A percentile compares a stretch with the other conserved stretches of the same genome.
Evolutionary conservation across 169 alveolate genomes (phyloP).

Genomic region (Plasmodium knowlesi): DNA sequence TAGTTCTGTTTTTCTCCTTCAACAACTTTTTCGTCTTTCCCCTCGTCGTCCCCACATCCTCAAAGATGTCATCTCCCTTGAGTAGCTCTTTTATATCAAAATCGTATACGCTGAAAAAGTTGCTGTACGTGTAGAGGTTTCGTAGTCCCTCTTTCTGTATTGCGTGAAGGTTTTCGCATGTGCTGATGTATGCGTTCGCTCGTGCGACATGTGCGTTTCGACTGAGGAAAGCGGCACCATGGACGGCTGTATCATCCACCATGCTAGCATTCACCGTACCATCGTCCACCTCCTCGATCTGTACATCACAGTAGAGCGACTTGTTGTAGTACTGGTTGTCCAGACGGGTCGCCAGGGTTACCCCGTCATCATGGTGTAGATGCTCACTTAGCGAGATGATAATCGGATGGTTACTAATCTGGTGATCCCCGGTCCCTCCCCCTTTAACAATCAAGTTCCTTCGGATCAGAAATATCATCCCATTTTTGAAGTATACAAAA

Average conservation of each 20-base stretch:
- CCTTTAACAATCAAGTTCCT: slow-evolving; percentile 16
- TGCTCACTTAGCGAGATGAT: background rate
- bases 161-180: slow-evolving; percentile 10
- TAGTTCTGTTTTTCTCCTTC: background rate
- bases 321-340: slow-evolving; percentile 22
- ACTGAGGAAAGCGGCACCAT: background rate
- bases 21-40: background rate
- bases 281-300: background rate
- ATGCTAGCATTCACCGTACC: background rate
- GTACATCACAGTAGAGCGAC: slow-evolving; percentile 34
- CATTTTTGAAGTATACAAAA: slow-evolving; percentile 39
- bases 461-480: slow-evolving; percentile 27
- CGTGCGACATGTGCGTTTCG: background rate
- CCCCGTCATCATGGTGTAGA: slow-evolving; percentile 19
- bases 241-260: background rate
- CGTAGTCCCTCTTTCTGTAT: slow-evolving; percentile 47
- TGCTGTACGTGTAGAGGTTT: slow-evolving; percentile 4
- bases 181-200: background rate
- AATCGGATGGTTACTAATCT: background rate
- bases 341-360: slow-evolving; percentile 33
- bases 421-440: background rate
- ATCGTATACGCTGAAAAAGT: slow-evolving; percentile 33
- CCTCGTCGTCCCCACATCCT: background rate
- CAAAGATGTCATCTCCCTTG: background rate
- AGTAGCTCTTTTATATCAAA: slow-evolving; percentile 14